Evolutionary conservation across 2,329 filamentous ascomycete genomes (phyloP), one percentile per base, ranked within the genome.

Genomic region (Colletotrichum agaves): DNA sequence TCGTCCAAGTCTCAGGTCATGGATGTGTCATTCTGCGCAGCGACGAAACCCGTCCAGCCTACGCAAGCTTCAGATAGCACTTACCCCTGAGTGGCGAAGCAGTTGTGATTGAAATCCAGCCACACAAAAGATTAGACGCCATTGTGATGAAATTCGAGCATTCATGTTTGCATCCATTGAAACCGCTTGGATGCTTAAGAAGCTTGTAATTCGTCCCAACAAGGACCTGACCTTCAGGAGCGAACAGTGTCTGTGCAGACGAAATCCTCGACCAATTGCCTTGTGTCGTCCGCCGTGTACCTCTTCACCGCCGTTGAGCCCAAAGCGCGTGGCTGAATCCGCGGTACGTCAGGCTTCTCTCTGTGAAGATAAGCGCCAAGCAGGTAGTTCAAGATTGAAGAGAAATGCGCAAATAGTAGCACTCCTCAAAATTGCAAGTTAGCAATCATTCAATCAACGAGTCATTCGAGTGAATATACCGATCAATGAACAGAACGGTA

Each of bases 171-270:
- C 19, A 19, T 39, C 17, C 43, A 17, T 56, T 37, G 50, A 49
- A 35, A 21, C 56, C 41, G 23, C 15, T 23, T 33, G 3, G 60
- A 56, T 61, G 53, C 35, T 49, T 46, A 43, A 10, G 23, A 39
- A 15, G 52, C 62, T 67, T 67, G 43, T 62, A 49, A 57, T 50
- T 58, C 56, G 19, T 62, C 62, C 63, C 63, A 57, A 61, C 56
- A 44, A 12, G 17, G 35, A 17, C 11, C 12, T 12, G 2, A 17
- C n/a, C 13, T 47, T 23, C 15, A 17, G 13, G 21, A 47, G 56
- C 39, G 37, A 47, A 52, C 63, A 33, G 56, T 53, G 56, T 56
- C 62, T 44, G 63, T 67, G 62, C 65, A 35, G 41, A 31, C n/a
- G 10, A 15, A 13, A 37, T 7, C 15, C 33, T 33, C 35, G 17